These are phyloP conservation scores for Pholiota adiposa DNA, from an alignment of 1,284 basidiomycete genomes.

Conservation along the genomic window DNA sequence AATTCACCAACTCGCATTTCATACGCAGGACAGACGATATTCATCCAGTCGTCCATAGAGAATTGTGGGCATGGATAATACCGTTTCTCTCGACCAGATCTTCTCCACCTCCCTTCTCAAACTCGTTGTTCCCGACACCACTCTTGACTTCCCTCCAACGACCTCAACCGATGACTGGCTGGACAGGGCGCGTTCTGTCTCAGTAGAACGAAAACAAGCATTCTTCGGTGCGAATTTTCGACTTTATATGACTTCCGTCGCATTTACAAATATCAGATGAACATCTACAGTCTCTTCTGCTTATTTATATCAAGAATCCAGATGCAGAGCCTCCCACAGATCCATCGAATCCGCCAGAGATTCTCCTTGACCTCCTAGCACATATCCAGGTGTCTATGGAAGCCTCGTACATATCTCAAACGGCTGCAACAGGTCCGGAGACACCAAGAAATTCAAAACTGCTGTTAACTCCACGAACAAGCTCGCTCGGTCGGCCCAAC, in stretches of 20 bases:
- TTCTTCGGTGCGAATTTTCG: slow-evolving; percentile 70
- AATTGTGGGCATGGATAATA: background rate
- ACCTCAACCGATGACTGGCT: slow-evolving; percentile 61
- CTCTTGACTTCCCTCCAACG: slow-evolving; percentile 59
- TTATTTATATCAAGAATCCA: slow-evolving; percentile 54
- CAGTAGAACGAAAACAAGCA: slow-evolving; percentile 56
- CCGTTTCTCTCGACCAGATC: slow-evolving; percentile 57
- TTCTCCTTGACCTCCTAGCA: slow-evolving; percentile 66
- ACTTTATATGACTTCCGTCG: slow-evolving; percentile 18
- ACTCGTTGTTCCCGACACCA: slow-evolving; percentile 68
- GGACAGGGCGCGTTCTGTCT: slow-evolving; percentile 38
- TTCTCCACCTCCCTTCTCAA: slow-evolving; percentile 68
- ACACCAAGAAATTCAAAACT: slow-evolving; percentile 43
- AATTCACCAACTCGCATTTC: no score
- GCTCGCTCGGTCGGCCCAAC: slow-evolving; percentile 40
- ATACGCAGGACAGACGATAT: no score
- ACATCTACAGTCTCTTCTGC: slow-evolving; percentile 71
- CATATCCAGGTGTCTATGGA: slow-evolving; percentile 81
- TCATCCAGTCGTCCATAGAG: no score
- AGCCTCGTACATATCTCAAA: slow-evolving; percentile 77
- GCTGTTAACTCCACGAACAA: slow-evolving; percentile 53
- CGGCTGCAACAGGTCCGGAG: slow-evolving; percentile 38
- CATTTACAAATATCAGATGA: slow-evolving; percentile 48
- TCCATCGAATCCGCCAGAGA: slow-evolving; percentile 50
- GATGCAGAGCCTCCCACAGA: slow-evolving; percentile 36